Conservation (phyloP, 495 filamentous ascomycete species). For the Podospora appendiculata region DNA sequence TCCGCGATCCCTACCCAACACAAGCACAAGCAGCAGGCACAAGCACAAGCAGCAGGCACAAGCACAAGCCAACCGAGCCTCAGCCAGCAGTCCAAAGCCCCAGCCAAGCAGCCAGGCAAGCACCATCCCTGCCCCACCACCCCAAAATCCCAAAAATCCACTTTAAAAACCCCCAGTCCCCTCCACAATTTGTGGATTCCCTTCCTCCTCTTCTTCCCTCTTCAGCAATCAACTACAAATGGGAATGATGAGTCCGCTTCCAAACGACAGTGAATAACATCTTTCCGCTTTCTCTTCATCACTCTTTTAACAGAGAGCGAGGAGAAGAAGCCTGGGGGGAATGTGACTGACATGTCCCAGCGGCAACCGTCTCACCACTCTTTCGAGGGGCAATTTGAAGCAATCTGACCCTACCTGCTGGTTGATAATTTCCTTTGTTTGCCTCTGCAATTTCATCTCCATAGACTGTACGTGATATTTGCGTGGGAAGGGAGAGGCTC, state of each 20-base stretch:
- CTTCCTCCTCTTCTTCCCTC: slow-evolving; percentile 14
- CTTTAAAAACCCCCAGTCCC: slow-evolving; percentile 2
- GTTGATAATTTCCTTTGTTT: slow-evolving; percentile 17
- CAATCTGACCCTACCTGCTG: slow-evolving; percentile 43
- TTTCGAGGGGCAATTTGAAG: slow-evolving; percentile 47
- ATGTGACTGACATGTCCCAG: slow-evolving; percentile 50
- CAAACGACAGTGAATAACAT: slow-evolving; percentile 22
- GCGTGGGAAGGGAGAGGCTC: no score
- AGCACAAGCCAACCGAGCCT: no score
- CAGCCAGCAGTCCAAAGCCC: no score
- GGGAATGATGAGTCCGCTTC: slow-evolving; percentile 48
- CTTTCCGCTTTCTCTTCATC: slow-evolving; percentile 23
- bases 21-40: no score
- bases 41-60: no score
- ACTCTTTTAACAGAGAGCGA: no score
- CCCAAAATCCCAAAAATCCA: not conserved
- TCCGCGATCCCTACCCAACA: no score
- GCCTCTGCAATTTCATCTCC: no score
- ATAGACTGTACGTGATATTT: no score
- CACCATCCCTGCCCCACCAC: not conserved
- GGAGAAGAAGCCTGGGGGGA: slow-evolving; percentile 18
- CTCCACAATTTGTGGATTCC: slow-evolving; percentile 1
- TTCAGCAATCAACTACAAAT: slow-evolving; percentile 50
- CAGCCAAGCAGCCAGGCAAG: no score
- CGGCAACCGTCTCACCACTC: slow-evolving; percentile 46